These are phyloP conservation scores for Apiotrichum siamense DNA, from an alignment of 1,284 basidiomycete species.

Conservation along the genomic window DNA sequence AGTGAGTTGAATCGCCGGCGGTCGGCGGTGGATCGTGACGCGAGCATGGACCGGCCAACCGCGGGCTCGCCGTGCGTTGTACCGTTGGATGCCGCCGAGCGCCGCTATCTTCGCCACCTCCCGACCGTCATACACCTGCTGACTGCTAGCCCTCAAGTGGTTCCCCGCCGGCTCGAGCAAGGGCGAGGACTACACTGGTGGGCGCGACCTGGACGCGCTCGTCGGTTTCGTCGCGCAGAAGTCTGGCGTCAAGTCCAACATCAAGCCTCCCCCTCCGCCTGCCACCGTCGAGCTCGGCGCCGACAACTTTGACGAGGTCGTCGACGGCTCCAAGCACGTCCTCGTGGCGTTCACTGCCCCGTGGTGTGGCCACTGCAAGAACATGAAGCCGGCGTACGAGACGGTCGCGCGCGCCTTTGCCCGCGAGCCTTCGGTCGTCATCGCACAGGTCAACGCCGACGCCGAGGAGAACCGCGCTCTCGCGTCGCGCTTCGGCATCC, in stretches of 20 bases:
- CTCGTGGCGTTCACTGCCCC: constrained; percentile 83
- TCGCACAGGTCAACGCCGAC: constrained; percentile 89
- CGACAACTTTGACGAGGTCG: constrained; percentile 66
- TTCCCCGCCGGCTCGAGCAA: constrained; percentile 64
- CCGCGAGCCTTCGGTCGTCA: constrained; percentile 68
- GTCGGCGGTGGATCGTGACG: no score
- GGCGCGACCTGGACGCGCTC: constrained; percentile 73
- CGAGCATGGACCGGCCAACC: no score
- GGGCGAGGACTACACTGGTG: constrained; percentile 66
- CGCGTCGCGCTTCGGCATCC: constrained; percentile 66
- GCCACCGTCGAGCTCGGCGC: constrained; percentile 63
- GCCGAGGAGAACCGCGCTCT: constrained; percentile 70
- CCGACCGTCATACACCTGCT: neutral
- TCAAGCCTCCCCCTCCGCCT: constrained; percentile 76
- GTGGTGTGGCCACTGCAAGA: constrained; percentile 46
- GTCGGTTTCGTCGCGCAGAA: constrained; percentile 68
- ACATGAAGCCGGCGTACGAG: constrained; percentile 79
- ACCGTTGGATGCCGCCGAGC: no score
- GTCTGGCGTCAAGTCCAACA: constrained; percentile 72
- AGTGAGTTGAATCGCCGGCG: constrained; percentile 58
- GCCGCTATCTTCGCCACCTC: no score
- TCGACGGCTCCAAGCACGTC: constrained; percentile 71
- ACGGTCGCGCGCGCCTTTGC: constrained; percentile 74
- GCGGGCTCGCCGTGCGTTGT: no score
- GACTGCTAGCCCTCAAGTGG: constrained; percentile 73